Evolutionary conservation across 257 asterid species (phyloP), one percentile per base, ranked within the genome.

Genomic region (Solanum phureja): DNA sequence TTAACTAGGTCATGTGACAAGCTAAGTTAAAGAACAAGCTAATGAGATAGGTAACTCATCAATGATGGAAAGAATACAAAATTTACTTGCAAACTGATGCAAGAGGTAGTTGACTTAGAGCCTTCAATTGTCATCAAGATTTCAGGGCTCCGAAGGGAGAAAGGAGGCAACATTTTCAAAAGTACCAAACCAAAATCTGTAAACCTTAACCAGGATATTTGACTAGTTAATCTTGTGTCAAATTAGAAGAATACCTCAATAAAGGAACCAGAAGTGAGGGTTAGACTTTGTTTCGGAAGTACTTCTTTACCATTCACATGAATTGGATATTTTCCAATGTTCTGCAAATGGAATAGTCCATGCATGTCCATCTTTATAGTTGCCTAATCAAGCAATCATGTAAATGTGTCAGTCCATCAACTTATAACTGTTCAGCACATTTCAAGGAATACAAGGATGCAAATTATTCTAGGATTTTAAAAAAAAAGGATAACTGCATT

Each of bases 221-320:
- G 60, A 62, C 33, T 21, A 84, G 52, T 33, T 44, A 34, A 33
- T 18, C 46, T 37, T 24, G 33, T n/a, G 87, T 18, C 6, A 86
- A 46, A 10, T 42, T 71, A 69, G 83, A 71, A 60, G 37, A 76
- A 84, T 86, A 86, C 88, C 88, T 71, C 83, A 86, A 86, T 86
- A 33, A 86, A 86, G 66, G 88, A 86, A 72, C 83, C 81, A 42
- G 83, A 31, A 69, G 88, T 86, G 34, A 86, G 88, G 44, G 40
- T 56, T 7, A 46, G 52, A 29, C 88, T 71, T 62, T 72, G 88
- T 37, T 44, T 71, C 7, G 29, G 71, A 11, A 29, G 69, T 86
- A 86, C 81, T 86, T 86, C 83, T 72, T 71, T 86, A 31, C 83
- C 88, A 35, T 86, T 86, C 83, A 86, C 83, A 19, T 44, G 88